Base-by-base conservation (phyloP, 441 rosid species). In the Croton laevigatus region DNA sequence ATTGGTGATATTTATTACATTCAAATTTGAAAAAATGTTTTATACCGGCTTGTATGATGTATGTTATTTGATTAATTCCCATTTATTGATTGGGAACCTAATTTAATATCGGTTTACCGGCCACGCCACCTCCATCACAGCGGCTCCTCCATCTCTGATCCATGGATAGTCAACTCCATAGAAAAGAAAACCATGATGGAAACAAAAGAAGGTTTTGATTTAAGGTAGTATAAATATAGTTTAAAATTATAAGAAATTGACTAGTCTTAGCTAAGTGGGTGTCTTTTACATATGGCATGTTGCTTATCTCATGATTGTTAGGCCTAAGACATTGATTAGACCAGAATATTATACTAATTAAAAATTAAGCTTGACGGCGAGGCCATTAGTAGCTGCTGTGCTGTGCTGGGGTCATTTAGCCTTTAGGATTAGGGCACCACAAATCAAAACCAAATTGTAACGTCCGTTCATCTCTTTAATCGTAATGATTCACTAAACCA, bases 331-430 rank as follows among this genome's bases (percentile, higher is more conserved):
- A 62, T 74, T 52, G 70, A 71, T 76, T 74, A 62, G 44, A 17
- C 8, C 7, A 36, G 42, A 53, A n/a, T 20, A 57, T 54, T 57
- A 69, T 53, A 72, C 59, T 57, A 22, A 65, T 59, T 61, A 57
- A 44, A 22, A 22, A 65, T 59, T 61, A 57, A 44, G 34, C 68
- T 51, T 74, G 76, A 78, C 78, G 80, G 81, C 80, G 77, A 76
- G 71, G 42, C 51, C 60, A 64, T 62, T 63, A 48, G 52, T 34
- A 55, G 75, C 51, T 61, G 73, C 70, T 46, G 22, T 62, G 38
- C 19, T 62, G 19, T 22, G 32, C 32, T 27, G 32, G 32, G 32
- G 32, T 27, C n/a, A n/a, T n/a, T n/a, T n/a, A n/a, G n/a, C n/a
- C 32, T 27, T 27, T 27, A 27, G 32, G 32, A 27, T 27, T 27